Conservation (phyloP, 805 yeast species). For the Blastobotrys mokoenaii region DNA sequence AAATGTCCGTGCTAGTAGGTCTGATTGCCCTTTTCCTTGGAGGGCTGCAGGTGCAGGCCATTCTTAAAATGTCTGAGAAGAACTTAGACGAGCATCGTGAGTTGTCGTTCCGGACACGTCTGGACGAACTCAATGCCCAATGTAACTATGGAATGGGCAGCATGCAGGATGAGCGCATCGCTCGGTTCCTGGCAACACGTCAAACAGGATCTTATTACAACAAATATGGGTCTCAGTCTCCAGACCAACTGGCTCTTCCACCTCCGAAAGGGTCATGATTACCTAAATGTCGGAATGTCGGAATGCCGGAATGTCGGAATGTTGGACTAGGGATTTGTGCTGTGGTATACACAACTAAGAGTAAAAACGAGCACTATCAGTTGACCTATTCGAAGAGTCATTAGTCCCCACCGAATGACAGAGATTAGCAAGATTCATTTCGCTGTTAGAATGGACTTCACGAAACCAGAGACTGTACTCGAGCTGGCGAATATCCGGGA, state of each 20-base stretch:
- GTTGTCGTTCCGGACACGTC: constrained; percentile 32
- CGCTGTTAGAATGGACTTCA: constrained; percentile 59
- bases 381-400: not conserved
- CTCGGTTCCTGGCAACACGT: constrained; percentile 40
- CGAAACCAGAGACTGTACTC: constrained; percentile 72
- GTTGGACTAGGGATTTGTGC: not conserved
- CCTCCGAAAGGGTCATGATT: not conserved
- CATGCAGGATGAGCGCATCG: constrained; percentile 42
- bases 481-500: constrained; percentile 75
- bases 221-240: constrained; percentile 3
- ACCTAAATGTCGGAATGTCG: no score
- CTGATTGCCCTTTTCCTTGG: constrained; percentile 32
- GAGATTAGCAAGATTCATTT: no score
- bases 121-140: constrained; percentile 30
- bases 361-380: not conserved
- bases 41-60: constrained; percentile 32
- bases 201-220: constrained; percentile 17
- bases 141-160: constrained; percentile 46
- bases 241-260: not conserved
- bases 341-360: not conserved
- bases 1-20: constrained; percentile 37
- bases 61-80: constrained; percentile 17
- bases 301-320: not conserved
- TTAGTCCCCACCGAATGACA: not conserved
- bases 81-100: constrained; percentile 24